Evolutionary conservation across 2,329 filamentous ascomycete genomes (phyloP).

Genomic region (Chaetomiaceae sp.): DNA sequence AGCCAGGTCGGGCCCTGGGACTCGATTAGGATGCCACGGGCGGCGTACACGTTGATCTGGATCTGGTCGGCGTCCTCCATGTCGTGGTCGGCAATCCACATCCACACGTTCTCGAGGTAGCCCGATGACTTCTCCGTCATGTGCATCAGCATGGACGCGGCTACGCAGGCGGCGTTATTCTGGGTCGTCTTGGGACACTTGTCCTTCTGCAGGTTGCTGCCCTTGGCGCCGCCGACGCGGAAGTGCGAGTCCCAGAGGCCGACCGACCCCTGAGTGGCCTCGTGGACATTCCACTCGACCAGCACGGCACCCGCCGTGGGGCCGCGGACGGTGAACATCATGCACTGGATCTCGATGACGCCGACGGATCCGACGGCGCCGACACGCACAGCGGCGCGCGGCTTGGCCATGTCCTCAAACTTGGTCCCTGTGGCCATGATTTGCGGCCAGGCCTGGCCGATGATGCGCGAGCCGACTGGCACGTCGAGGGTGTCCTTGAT

Average conservation of each 20-base stretch:
- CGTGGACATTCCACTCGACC: conserved; percentile 84
- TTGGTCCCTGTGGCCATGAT: conserved; percentile 72
- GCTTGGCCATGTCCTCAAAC: conserved; percentile 71
- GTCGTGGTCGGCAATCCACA: background rate
- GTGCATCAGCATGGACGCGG: background rate
- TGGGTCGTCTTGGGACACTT: background rate
- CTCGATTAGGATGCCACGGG: conserved; percentile 28
- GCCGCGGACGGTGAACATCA: conserved; percentile 74
- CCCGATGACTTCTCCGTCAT: background rate
- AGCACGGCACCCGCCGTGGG: conserved; percentile 84
- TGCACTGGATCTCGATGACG: conserved; percentile 77
- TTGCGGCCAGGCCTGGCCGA: conserved; percentile 85
- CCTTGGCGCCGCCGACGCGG: background rate
- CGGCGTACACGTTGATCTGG: conserved; percentile 33
- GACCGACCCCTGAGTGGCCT: conserved; percentile 59
- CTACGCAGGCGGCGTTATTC: background rate
- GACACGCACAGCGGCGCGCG: conserved; percentile 78
- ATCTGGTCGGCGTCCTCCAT: conserved; percentile 4
- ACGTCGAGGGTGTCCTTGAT: conserved; percentile 65
- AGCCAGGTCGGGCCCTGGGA: conserved; percentile 28
- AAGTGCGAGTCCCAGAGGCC: conserved; percentile 76
- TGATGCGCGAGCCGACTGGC: conserved; percentile 76
- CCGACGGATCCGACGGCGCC: conserved; percentile 72
- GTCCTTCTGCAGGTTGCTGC: background rate
- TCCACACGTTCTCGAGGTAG: background rate